These are phyloP conservation scores for Crithidia expoeki DNA, from an alignment of 208 protist genomes.

Conservation along the genomic window DNA sequence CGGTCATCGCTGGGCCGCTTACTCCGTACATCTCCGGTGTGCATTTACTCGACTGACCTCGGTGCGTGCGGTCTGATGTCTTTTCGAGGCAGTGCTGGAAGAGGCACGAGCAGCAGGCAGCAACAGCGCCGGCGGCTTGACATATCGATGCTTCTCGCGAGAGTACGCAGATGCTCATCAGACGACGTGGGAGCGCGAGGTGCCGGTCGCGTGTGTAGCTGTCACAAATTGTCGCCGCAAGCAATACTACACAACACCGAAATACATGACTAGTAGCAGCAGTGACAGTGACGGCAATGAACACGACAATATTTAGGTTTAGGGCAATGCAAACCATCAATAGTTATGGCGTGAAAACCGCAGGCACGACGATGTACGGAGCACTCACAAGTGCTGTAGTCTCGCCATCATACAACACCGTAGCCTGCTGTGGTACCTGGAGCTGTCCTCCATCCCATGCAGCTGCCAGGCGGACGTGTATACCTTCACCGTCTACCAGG, in stretches of 20 bases:
- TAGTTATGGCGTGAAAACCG: too few species aligned
- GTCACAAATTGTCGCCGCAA: neutral
- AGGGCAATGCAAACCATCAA: too few species aligned
- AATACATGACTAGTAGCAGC: neutral
- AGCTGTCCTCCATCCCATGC: conserved; percentile 7
- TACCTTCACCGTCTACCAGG: conserved; percentile 18
- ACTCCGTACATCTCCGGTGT: neutral
- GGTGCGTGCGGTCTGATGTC: conserved; percentile 7
- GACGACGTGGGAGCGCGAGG: neutral
- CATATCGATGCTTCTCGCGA: neutral
- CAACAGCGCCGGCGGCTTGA: neutral
- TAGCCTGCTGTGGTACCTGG: conserved; percentile 19
- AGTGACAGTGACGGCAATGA: neutral
- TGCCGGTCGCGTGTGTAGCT: neutral
- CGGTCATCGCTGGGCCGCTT: neutral
- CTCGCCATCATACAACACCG: neutral
- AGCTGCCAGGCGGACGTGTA: conserved; percentile 1
- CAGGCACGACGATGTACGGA: neutral
- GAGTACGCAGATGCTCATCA: neutral
- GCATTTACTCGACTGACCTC: neutral
- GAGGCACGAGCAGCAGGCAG: neutral
- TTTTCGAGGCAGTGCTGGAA: neutral
- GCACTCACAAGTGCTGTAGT: conserved; percentile 9
- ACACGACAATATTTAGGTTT: neutral
- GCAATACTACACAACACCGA: neutral